Percentiles rank a stretch among this genome's conserved stretches.
Evolutionary conservation across 345 rosid genomes (phyloP).

Genomic region (Populus nigra): DNA sequence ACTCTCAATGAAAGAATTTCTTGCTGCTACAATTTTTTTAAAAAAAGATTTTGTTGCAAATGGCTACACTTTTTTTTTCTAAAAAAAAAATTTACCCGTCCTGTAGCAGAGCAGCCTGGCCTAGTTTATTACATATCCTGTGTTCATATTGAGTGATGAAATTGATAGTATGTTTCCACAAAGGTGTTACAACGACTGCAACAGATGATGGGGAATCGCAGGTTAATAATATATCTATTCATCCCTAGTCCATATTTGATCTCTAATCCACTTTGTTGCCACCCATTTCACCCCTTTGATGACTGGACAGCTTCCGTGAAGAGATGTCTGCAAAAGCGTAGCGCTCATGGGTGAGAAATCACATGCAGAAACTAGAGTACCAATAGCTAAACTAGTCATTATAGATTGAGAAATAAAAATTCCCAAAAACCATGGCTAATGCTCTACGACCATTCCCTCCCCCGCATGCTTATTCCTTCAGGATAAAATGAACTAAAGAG

Average conservation of each 20-base stretch:
- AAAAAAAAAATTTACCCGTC: too few species aligned
- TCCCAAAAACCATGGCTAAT: not conserved
- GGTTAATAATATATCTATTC: not conserved
- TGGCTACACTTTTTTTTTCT: too few species aligned
- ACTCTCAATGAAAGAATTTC: too few species aligned
- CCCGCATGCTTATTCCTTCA: not conserved
- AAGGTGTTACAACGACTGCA: too few species aligned
- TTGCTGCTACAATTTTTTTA: too few species aligned
- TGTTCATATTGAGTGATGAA: not conserved
- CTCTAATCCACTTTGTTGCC: conserved; percentile 38
- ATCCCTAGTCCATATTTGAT: conserved; percentile 2
- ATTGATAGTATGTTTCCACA: not conserved
- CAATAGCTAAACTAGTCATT: not conserved
- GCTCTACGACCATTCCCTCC: not conserved
- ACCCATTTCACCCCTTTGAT: conserved; percentile 34
- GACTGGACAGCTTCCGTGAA: conserved; percentile 36
- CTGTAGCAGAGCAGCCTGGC: too few species aligned
- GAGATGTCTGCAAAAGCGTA: conserved; percentile 25
- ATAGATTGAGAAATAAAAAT: not conserved
- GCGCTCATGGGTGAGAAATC: not conserved
- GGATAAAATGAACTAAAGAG: not conserved
- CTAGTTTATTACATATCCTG: not conserved
- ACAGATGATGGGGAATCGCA: not conserved
- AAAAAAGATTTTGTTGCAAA: too few species aligned
- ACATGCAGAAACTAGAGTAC: not conserved